Base-by-base conservation (phyloP, 2,329 filamentous ascomycete species). In the Alternaria tenuissima region DNA sequence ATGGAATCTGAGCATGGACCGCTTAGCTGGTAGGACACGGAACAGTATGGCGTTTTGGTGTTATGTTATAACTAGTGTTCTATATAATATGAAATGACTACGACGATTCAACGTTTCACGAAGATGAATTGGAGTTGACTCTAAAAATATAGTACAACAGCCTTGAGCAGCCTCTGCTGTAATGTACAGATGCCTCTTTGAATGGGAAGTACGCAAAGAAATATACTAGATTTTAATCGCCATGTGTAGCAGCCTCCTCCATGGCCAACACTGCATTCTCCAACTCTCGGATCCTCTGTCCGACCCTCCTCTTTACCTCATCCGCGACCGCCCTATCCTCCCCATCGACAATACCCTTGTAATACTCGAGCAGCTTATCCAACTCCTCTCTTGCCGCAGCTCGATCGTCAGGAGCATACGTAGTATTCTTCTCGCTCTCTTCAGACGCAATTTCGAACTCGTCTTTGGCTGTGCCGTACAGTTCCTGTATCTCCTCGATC, bases 341-440 rank as follows among this genome's bases (percentile, higher is more conserved):
- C 7, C 80, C 79, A 42, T 68, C 78, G 5, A 85, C 64, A 1
- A 82, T 77, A 18, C 72, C 73, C 36, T 76, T 74, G 59, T 83
- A 87, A 11, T 79, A 82, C 51, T 80, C 78, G 61, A 85, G 76
- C 55, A 87, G 76, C 62, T 77, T 80, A 41, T 80, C 79, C 55
- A 87, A 66, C 64, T 85, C 85, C 69, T 85, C 84, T 11, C 82
- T 70, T 32, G 85, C 84, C 24, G 84, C 84, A 18, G 80, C 81
- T 5, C 85, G 76, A 62, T 87, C 85, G 26, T 84, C 84, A 18
- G 81, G 78, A 2, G 85, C 85, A 72, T 87, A 87, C 32, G 85
- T 81, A 11, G 83, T 84, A 58, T 83, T 82, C 74, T 84, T 85
- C 63, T 82, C 79, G 18, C 82, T 84, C 68, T 84, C 83, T 61